phyloP scores from a whole-genome alignment of 2,329 filamentous ascomycete genomes.

The Lanzia echinophila region DNA sequence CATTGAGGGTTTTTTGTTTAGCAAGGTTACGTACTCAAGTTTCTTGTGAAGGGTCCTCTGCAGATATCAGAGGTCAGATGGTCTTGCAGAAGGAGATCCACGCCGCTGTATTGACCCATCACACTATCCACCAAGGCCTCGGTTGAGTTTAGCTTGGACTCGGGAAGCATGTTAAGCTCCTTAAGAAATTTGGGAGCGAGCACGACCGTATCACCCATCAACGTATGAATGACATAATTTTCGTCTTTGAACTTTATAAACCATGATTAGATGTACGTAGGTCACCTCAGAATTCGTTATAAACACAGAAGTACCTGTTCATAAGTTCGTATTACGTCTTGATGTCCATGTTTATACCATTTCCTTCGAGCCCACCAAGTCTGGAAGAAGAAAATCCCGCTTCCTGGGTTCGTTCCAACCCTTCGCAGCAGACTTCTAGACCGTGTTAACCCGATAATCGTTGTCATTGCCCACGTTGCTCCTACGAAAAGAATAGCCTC shows the following conservation, averaged over 20 bases:
- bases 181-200: too few relatives aligned
- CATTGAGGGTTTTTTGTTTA: background rate
- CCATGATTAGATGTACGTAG: too few relatives aligned
- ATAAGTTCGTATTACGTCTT: background rate
- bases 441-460: too few relatives aligned
- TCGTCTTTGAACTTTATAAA: too few relatives aligned
- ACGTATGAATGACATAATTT: too few relatives aligned
- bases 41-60: background rate
- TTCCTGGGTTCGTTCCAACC: background rate
- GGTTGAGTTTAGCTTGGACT: background rate
- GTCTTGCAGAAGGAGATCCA: background rate
- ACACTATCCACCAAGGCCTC: background rate
- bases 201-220: too few relatives aligned
- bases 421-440: background rate
- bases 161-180: too few relatives aligned
- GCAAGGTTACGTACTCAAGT: too few relatives aligned
- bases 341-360: background rate
- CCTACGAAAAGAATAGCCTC: too few relatives aligned
- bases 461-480: too few relatives aligned
- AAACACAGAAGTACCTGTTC: background rate
- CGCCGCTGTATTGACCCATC: background rate
- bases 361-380: background rate
- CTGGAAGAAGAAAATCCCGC: background rate
- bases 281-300: too few relatives aligned
- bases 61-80: background rate